A percentile compares a stretch with the other conserved stretches of the same genome.
Conservation (phyloP, 169 alveolate species). For the Neospora caninum region DNA sequence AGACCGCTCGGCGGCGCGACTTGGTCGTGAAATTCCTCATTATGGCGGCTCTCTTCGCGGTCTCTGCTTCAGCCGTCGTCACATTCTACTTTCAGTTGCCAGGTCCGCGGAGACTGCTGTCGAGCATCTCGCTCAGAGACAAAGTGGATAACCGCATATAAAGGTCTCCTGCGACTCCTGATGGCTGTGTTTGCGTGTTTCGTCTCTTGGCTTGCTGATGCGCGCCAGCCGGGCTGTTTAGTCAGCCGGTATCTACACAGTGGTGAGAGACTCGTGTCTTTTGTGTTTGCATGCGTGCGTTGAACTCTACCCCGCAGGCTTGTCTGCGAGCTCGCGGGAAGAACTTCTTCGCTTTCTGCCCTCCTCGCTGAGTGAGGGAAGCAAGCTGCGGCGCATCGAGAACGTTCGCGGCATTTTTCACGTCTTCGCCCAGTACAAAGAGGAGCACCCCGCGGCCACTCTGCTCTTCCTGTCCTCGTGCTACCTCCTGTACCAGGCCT, state of each 20-base stretch:
- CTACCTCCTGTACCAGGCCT: slow-evolving; percentile 40
- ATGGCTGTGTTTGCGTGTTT: no score
- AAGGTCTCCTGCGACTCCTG: no score
- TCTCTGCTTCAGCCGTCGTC: slow-evolving; percentile 2
- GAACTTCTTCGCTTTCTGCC: background rate
- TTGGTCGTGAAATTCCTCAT: background rate
- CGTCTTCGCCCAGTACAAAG: slow-evolving; percentile 38
- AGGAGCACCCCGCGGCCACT: slow-evolving; percentile 21
- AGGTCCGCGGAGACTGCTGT: background rate
- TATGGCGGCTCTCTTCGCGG: background rate
- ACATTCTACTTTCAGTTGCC: slow-evolving; percentile 11
- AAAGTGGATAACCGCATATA: no score
- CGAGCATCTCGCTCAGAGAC: no score
- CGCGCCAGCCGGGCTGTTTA: no score
- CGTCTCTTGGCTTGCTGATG: no score
- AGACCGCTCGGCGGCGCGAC: background rate
- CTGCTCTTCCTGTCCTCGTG: slow-evolving; percentile 15
- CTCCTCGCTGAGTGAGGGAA: slow-evolving; percentile 9
- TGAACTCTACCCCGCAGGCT: background rate
- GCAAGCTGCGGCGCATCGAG: slow-evolving; percentile 23
- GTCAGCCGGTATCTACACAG: no score
- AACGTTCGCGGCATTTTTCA: slow-evolving; percentile 24
- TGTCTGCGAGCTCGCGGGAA: background rate
- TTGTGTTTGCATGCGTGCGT: background rate
- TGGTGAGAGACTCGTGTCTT: no score